A percentile compares a stretch with the other conserved stretches of the same genome.
phyloP scores from a whole-genome alignment of 2,329 filamentous ascomycete species.

The Hypocreales sp. region DNA sequence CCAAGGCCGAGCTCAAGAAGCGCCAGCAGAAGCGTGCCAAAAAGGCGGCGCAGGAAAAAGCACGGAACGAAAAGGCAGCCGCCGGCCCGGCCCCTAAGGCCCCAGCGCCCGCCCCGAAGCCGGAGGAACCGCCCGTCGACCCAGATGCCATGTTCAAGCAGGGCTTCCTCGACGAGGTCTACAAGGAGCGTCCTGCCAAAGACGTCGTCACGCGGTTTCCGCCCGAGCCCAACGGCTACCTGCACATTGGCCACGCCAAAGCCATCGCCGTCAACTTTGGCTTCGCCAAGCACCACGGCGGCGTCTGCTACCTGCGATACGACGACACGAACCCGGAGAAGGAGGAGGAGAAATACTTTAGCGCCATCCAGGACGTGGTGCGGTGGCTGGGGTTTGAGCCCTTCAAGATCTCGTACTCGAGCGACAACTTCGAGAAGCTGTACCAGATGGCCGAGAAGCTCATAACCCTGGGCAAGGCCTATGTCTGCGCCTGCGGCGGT shows the following conservation, averaged over 20 bases:
- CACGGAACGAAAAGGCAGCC: conserved; percentile 69
- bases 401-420: conserved; percentile 57
- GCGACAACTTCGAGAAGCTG: conserved; percentile 70
- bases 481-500: conserved; percentile 74
- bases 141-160: conserved; percentile 63
- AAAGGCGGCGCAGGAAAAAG: conserved; percentile 46
- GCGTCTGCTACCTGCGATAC: conserved; percentile 39
- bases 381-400: conserved; percentile 54
- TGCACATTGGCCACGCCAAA: conserved; percentile 90
- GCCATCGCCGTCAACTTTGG: conserved; percentile 95
- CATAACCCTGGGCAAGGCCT: conserved; percentile 50
- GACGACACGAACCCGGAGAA: conserved; percentile 94
- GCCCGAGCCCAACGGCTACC: conserved; percentile 81
- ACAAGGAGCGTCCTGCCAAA: conserved; percentile 47
- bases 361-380: conserved; percentile 77
- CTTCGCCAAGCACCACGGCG: conserved; percentile 73
- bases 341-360: conserved; percentile 81
- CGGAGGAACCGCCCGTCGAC: conserved; percentile 24
- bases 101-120: conserved; percentile 7
- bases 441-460: conserved; percentile 77
- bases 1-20: conserved; percentile 47
- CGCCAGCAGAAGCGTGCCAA: conserved; percentile 39
- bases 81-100: conserved; percentile 33
- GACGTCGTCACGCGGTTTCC: conserved; percentile 59
- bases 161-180: conserved; percentile 60